Evolutionary conservation across 495 filamentous ascomycete species (phyloP), one percentile per base, ranked within the genome.

Genomic region (Rusavskia elegans): DNA sequence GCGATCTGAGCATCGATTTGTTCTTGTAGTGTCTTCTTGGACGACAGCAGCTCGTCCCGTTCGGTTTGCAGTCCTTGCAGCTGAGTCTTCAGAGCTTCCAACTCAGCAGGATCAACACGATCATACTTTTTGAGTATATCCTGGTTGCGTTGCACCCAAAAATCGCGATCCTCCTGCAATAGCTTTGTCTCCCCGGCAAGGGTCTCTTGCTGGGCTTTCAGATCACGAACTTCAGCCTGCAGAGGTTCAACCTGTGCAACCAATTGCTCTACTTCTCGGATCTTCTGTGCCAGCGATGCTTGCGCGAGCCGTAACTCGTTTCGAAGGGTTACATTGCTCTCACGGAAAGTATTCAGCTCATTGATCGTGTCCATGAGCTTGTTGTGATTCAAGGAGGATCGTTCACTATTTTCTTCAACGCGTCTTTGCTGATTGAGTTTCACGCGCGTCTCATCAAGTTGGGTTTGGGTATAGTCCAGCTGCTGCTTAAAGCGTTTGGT

Each of bases 111-210:
- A 61, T 98, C 92, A 25, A 93, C 81, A 48, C 92, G 85, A 56
- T 95, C 89, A 63, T 97, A 95, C 59, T 95, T 96, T 56, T 87
- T 85, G 20, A 98, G 77, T 48, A 97, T 95, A 53, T 92, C 85
- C 60, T 97, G 88, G 13, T 87, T 86, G 19, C 93, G 81, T 66
- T 94, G 86, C 61, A 93, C 88, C 80, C 89, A 95, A 27, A 81
- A 79, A 59, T 97, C 90, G 5, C 89, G 79, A 62, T 95, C 88
- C 53, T 86, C 82, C 53, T 90, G 82, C 19, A 95, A 68, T 38
- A 95, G 73, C 55, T 81, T 82, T 64, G 93, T 78, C 62, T 99
- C 89, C 5, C 82, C 87, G 48, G 93, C 84, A 62, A 83, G 83
- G 32, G 81, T 85, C 53, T 82, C 79, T 45, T 82, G 74, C 52